Base-by-base conservation (phyloP, 2,329 filamentous ascomycete species). In the Trichoderma hamatum region DNA sequence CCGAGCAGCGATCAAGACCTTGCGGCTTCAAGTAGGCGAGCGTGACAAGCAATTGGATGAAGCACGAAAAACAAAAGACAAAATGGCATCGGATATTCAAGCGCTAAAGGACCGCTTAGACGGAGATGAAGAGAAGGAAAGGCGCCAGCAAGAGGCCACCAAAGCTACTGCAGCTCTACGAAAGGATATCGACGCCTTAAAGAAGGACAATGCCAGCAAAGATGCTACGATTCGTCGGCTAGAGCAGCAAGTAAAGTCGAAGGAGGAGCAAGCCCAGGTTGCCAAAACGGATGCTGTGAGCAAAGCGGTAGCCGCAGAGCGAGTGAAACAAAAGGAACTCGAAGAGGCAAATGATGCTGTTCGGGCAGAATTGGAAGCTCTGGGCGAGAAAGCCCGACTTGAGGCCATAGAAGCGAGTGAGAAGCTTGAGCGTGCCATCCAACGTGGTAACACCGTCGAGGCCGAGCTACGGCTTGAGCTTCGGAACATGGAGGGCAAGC, bases 381-480 rank as follows among this genome's bases (percentile, higher is more conserved):
- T 87, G 11, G 85, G 89, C 28, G 92, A 96, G 64, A 92, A 92
- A 76, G 82, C 88, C 1, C 89, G 85, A 72, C 84, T 85, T 30
- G 90, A 96, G 71, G 85, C 90, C n/a, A 84, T 86, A 56, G 91
- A 94, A 69, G 82, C 93, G 71, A 88, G 88, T 70, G 92, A 93
- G 71, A 92, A 91, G 77, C 84, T 92, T 9, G 89, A 91, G 56
- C 87, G 90, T 68, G 90, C 93, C 65, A 86, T 88, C 63, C 92
- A 96, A 78, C 89, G 88, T 32, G 85, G 89, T 24, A 86, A 87
- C 14, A 84, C 88, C 13, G 82, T 88, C 9, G 92, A 97, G 78
- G 80, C 90, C 6, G 95, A 97, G 76, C 84, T 96, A 74, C 92
- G 92, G 74, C 86, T 86, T n/a, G 95, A 98, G 79, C 79, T 88